A percentile compares a stretch with the other conserved stretches of the same genome.
phyloP scores from a whole-genome alignment of 2,329 filamentous ascomycete genomes.

The Cladosporium colombiae region DNA sequence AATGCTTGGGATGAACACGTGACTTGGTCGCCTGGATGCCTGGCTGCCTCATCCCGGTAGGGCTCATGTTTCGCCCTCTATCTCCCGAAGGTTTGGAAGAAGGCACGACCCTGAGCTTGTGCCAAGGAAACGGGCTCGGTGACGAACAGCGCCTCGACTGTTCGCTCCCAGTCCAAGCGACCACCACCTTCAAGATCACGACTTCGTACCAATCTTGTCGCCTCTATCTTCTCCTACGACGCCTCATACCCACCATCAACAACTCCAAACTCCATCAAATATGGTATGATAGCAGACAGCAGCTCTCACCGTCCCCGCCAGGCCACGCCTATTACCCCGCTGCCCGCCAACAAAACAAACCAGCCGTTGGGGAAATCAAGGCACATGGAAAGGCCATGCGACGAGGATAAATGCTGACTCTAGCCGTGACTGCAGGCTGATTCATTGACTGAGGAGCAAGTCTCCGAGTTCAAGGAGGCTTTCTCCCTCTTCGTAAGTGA shows the following conservation, averaged over 20 bases:
- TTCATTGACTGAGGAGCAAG: conserved; percentile 98
- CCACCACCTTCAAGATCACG: not conserved
- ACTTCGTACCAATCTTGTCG: not conserved
- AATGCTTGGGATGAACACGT: not conserved
- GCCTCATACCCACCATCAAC: conserved; percentile 4
- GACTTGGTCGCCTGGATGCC: too few species aligned
- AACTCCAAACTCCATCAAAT: conserved; percentile 21
- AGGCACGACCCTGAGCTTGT: conserved; percentile 1
- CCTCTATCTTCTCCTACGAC: not conserved
- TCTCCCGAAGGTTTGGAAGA: not conserved
- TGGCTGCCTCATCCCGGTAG: not conserved
- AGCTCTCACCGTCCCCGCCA: conserved; percentile 10
- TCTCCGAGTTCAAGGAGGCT: conserved; percentile 99
- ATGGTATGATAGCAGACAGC: conserved; percentile 28
- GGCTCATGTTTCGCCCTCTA: not conserved
- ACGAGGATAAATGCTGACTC: conserved; percentile 24
- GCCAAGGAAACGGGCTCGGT: not conserved
- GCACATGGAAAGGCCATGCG: not conserved
- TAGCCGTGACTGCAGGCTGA: conserved; percentile 68
- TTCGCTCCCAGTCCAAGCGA: conserved; percentile 11
- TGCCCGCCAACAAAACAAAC: conserved; percentile 20
- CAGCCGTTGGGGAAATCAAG: conserved; percentile 10
- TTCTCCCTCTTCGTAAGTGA: conserved; percentile 98
- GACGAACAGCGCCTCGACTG: conserved; percentile 15
- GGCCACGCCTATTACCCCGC: conserved; percentile 26